Percentiles rank a stretch among this genome's conserved stretches.
Conservation (phyloP, 2,329 filamentous ascomycete genomes). For the Monosporascus ibericus region DNA sequence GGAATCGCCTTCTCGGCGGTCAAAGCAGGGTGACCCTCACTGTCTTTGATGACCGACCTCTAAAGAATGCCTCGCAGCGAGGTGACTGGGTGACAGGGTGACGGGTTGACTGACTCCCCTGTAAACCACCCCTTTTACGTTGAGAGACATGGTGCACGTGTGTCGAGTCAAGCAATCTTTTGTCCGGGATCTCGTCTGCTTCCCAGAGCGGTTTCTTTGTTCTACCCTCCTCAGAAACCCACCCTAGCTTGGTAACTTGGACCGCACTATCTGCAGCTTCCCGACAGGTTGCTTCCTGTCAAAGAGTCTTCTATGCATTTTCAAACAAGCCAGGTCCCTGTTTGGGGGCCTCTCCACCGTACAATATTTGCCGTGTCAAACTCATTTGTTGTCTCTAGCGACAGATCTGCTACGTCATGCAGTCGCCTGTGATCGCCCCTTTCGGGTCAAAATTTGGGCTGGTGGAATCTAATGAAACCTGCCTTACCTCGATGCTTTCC, state of each 20-base stretch:
- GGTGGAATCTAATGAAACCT: constrained; percentile 34
- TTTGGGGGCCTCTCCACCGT: constrained; percentile 29
- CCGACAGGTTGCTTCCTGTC: constrained; percentile 36
- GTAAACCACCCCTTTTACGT: constrained; percentile 14
- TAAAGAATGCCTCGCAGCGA: constrained; percentile 13
- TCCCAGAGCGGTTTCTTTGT: constrained; percentile 38
- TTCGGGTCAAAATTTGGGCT: constrained; percentile 28
- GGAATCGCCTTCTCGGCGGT: constrained; percentile 24
- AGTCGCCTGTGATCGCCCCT: constrained; percentile 34
- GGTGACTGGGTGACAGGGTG: constrained; percentile 10
- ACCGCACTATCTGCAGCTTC: constrained; percentile 42
- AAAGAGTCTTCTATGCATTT: constrained; percentile 30
- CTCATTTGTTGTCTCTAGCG: constrained; percentile 31
- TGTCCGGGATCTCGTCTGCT: constrained; percentile 29
- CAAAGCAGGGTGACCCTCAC: constrained; percentile 22
- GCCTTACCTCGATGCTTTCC: constrained; percentile 29
- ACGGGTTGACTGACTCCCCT: constrained; percentile 3
- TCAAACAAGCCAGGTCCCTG: constrained; percentile 35
- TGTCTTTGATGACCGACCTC: constrained; percentile 17
- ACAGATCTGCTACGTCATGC: constrained; percentile 32
- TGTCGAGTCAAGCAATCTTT: constrained; percentile 48
- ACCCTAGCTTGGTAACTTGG: constrained; percentile 30
- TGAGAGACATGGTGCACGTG: constrained; percentile 38
- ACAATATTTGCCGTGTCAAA: constrained; percentile 37
- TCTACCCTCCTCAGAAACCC: constrained; percentile 31